Conservation (phyloP, 257 asterid species). For the Ophiorrhiza pumila region DNA sequence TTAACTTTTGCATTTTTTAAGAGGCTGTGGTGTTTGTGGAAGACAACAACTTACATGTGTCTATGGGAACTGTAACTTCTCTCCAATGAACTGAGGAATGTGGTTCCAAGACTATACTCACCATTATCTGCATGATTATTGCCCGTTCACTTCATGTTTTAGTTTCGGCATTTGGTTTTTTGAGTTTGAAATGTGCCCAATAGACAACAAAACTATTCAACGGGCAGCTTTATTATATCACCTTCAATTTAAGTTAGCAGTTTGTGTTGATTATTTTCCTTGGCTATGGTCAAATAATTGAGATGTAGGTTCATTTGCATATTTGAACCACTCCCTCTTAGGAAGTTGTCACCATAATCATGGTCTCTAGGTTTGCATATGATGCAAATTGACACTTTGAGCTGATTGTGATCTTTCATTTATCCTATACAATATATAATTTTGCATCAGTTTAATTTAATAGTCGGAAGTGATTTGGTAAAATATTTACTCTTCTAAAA, state of each 20-base stretch:
- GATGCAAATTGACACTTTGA: not conserved
- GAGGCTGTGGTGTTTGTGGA: not conserved
- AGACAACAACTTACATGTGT: not conserved
- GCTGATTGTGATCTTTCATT: not conserved
- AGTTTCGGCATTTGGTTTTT: not conserved
- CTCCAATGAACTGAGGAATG: not conserved
- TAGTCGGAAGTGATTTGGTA: no score
- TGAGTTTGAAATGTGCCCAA: conserved; percentile 7
- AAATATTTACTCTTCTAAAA: not conserved
- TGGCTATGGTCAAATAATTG: not conserved
- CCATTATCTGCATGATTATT: not conserved
- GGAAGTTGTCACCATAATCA: not conserved
- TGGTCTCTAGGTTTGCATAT: not conserved
- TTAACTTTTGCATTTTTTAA: not conserved
- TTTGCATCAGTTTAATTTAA: not conserved
- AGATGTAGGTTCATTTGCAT: not conserved
- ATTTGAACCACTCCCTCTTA: not conserved
- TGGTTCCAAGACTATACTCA: not conserved
- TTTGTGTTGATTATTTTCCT: not conserved
- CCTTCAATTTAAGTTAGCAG: not conserved
- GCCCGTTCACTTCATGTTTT: not conserved
- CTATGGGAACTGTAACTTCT: not conserved
- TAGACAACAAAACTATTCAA: not conserved
- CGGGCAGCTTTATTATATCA: not conserved
- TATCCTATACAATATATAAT: not conserved